Base-by-base conservation (phyloP, 2,329 filamentous ascomycete species). In the Ophiosphaerella korrae region DNA sequence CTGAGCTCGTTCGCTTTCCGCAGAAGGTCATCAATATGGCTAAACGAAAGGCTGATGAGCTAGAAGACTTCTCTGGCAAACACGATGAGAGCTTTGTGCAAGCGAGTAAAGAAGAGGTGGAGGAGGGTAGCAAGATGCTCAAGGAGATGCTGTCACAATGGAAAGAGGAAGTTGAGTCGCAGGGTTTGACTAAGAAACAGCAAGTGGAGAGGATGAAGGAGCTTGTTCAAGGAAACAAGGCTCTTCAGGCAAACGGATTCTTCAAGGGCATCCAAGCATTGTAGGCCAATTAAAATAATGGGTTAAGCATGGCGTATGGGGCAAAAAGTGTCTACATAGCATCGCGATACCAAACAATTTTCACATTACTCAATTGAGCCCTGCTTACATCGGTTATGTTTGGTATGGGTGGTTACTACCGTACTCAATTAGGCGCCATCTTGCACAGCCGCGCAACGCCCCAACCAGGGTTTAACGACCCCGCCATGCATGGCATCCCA, bases 1-100 rank as follows among this genome's bases (percentile, higher is more conserved):
- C 94, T 1, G 94, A 99, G 77, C 83, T 99, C 5, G 94, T 99
- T 16, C 86, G 92, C 38, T 99, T 99, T 77, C 94, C 94, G 0
- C 88, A 91, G 63, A 99, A 99, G 77, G 95, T 99, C 13, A 89
- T 99, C 53, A 91, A 92, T 58, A 99, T 99, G 95, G 94, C 94
- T n/a, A 96, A 96, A 77, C 85, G 94, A 63, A 99, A 99, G 78
- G 94, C 94, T 0, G 94, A 97, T 73, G 95, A 99, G 80, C 82
- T 99, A 32, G 94, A 99, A 73, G 94, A 99, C 72, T 99, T 99
- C 66, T 89, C 89, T 0, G 84, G 84, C 43, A 92, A 92, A 76
- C 86, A 90, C 63, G 87, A 89, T 55, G 80, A 75, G 16, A 64
- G 65, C 2, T 74, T 63, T 39, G 70, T 70, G 35, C 62, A 70